Evolutionary conservation across 1,284 basidiomycete genomes (phyloP), one percentile per base, ranked within the genome.

Genomic region (Cutaneotrichosporon cutaneum): DNA sequence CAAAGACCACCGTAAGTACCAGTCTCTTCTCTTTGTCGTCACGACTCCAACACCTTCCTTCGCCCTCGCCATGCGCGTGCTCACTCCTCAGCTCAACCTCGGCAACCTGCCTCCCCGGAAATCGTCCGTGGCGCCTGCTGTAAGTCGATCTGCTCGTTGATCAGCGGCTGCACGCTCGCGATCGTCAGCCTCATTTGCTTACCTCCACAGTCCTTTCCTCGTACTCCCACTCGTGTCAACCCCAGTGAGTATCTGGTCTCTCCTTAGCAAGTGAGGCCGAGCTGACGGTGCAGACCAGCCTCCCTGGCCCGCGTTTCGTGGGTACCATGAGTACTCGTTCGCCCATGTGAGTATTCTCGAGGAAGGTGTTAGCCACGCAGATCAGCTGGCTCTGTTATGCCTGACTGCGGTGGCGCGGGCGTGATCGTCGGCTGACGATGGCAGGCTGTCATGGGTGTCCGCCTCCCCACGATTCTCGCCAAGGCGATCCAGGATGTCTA

Each of bases 271-370:
- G n/a, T n/a, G n/a, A n/a, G n/a, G n/a, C n/a, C n/a, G n/a, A n/a
- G 26, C 51, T 60, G 27, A 60, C 58, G 14, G 33, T 53, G 3
- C 62, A 82, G 76, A 97, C 82, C 93, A 96, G 82, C 94, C 94
- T 33, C 94, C 94, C 55, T 97, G 93, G 94, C 94, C 94, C 32
- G 93, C 90, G 1, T 93, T 87, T 82, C 88, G 93, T 65, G 94
- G 94, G 10, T 96, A 96, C 81, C 93, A 96, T 79, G 90, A 94
- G 80, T 96, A 93, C 80, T 94, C 92, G 1, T 94, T 94, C 77
- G 92, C 93, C 58, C 89, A 94, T 74, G 80, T 79, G 72, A 63
- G 76, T 72, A 59, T 70, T 22, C 7, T 26, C 18, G n/a, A 36
- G 21, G 3, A 27, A 33, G 51, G 27, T 22, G 21, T 24, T 26